These are phyloP conservation scores for Pichia thaimueangensis DNA, from an alignment of 805 yeast genomes.

Conservation along the genomic window DNA sequence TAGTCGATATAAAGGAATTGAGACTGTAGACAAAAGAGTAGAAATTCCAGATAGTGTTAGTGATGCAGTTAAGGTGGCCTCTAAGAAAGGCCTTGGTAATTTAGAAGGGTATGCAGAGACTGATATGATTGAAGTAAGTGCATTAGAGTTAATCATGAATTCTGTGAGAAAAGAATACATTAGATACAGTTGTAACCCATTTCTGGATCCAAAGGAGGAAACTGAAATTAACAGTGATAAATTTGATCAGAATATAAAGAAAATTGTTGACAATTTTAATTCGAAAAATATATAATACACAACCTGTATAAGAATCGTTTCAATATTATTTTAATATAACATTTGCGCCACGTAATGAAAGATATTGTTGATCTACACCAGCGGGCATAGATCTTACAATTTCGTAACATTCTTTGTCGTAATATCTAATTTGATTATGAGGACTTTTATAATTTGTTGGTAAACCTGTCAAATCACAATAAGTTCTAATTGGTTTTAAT, in stretches of 20 bases:
- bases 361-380: conserved; percentile 89
- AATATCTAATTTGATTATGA: conserved; percentile 65
- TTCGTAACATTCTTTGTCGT: conserved; percentile 78
- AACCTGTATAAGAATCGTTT: not conserved
- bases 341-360: conserved; percentile 82
- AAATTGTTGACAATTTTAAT: conserved; percentile 24
- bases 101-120: conserved; percentile 8
- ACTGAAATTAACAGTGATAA: conserved; percentile 26
- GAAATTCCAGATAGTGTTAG: too few species aligned
- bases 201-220: conserved; percentile 32
- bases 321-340: conserved; percentile 53
- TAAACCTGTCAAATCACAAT: conserved; percentile 92
- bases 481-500: conserved; percentile 68
- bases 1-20: conserved; percentile 1
- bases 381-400: conserved; percentile 74
- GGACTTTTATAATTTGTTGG: conserved; percentile 73
- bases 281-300: conserved; percentile 1
- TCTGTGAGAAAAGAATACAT: conserved; percentile 50
- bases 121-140: conserved; percentile 15
- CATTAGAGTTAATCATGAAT: conserved; percentile 28
- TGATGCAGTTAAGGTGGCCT: conserved; percentile 29
- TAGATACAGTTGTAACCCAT: conserved; percentile 57
- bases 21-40: not conserved
- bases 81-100: conserved; percentile 4
- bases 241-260: conserved; percentile 26